Evolutionary conservation across 352 stramenopile genomes (phyloP).

Genomic region (Phytophthora agathidicida): DNA sequence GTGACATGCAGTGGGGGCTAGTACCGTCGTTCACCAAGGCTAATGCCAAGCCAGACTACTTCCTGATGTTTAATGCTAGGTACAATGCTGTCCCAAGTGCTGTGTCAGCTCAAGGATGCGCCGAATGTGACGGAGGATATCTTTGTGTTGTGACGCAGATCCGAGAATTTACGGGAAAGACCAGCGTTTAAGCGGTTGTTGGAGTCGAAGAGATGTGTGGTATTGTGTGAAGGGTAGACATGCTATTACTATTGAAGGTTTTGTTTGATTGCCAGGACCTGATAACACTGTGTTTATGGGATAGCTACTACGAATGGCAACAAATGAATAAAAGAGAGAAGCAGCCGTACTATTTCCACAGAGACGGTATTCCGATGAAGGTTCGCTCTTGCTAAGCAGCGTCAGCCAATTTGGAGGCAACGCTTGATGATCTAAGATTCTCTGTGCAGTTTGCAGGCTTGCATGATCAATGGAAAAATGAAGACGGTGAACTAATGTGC

Average conservation of each 20-base stretch:
- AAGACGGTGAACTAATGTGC: constrained; percentile 70
- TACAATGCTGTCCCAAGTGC: constrained; percentile 23
- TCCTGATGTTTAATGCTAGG: constrained; percentile 89
- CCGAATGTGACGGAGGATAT: background rate
- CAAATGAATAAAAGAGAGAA: constrained; percentile 87
- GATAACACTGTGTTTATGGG: background rate
- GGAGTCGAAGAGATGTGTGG: constrained; percentile 76
- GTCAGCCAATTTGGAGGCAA: background rate
- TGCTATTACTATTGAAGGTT: background rate
- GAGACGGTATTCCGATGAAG: constrained; percentile 53
- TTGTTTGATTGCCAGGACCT: background rate
- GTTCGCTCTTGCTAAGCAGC: constrained; percentile 20
- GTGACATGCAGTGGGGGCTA: constrained; percentile 65
- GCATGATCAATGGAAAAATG: constrained; percentile 83
- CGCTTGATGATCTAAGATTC: background rate
- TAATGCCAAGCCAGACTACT: constrained; percentile 76
- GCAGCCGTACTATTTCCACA: constrained; percentile 91
- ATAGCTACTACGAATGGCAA: constrained; percentile 92
- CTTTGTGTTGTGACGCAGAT: constrained; percentile 36
- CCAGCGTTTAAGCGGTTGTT: constrained; percentile 80
- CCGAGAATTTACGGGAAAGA: constrained; percentile 70
- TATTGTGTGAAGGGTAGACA: constrained; percentile 78
- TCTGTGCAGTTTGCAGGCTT: constrained; percentile 77
- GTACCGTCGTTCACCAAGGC: constrained; percentile 86
- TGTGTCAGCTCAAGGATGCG: background rate